Percentiles rank a stretch among this genome's conserved stretches.
These are phyloP conservation scores for Eutrema japonicum DNA, from an alignment of 345 rosid species.

Conservation along the genomic window DNA sequence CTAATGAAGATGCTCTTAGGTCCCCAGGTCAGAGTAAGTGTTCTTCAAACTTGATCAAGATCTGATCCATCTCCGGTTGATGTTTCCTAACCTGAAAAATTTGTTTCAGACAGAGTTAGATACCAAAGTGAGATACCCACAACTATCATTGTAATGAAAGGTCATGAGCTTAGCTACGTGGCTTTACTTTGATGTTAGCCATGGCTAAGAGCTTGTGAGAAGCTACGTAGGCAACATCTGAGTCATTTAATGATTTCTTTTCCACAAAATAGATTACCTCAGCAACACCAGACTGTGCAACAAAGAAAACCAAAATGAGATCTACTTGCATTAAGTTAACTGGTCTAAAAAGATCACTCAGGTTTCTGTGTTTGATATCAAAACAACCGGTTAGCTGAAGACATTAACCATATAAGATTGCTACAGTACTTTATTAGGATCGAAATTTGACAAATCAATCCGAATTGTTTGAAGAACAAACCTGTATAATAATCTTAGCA, in stretches of 20 bases:
- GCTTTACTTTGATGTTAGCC: slow-evolving; percentile 85
- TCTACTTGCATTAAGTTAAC: slow-evolving; percentile 6
- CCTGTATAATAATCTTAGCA: slow-evolving; percentile 97
- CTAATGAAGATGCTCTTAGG: neutral
- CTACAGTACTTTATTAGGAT: slow-evolving; percentile 1
- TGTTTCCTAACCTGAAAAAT: slow-evolving; percentile 70
- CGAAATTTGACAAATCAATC: slow-evolving; percentile 22
- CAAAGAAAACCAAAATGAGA: slow-evolving; percentile 10
- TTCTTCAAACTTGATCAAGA: slow-evolving; percentile 68
- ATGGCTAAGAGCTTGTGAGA: slow-evolving; percentile 81
- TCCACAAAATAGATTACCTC: slow-evolving; percentile 85
- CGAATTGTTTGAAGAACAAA: slow-evolving; percentile 38
- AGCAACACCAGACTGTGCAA: slow-evolving; percentile 87
- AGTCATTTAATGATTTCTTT: slow-evolving; percentile 53
- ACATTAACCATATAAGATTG: neutral
- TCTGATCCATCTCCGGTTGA: slow-evolving; percentile 70
- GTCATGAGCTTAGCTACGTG: neutral
- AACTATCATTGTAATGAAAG: neutral
- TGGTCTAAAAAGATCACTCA: neutral
- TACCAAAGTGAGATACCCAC: slow-evolving; percentile 14
- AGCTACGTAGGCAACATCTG: slow-evolving; percentile 66
- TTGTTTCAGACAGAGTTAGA: slow-evolving; percentile 1
- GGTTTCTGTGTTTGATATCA: slow-evolving; percentile 2
- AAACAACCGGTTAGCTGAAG: slow-evolving; percentile 12
- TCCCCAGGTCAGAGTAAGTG: slow-evolving; percentile 23